Conservation (phyloP, 1,139 yeast species). For the Suhomyces bolitotheri region DNA sequence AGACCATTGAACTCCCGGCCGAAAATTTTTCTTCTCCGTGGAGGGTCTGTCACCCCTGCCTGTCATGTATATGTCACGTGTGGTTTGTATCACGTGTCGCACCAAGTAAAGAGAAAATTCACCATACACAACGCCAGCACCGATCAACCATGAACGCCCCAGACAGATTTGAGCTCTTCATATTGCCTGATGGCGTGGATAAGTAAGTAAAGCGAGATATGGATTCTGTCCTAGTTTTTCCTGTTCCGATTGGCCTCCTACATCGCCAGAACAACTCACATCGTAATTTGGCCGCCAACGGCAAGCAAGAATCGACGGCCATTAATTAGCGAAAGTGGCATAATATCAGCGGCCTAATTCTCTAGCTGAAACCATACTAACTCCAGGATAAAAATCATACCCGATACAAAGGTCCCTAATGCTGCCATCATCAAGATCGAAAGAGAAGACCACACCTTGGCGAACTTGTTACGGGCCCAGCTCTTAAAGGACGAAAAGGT, state of each 20-base stretch:
- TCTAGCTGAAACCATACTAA: constrained; percentile 18
- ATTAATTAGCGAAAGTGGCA: too few species aligned
- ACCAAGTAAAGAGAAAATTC: background rate
- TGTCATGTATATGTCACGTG: background rate
- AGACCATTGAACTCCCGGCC: too few species aligned
- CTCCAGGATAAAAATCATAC: constrained; percentile 72
- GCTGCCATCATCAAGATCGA: constrained; percentile 91
- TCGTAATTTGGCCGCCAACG: too few species aligned
- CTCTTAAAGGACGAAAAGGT: constrained; percentile 84
- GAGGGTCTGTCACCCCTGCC: too few species aligned
- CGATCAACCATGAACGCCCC: constrained; percentile 82
- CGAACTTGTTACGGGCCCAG: constrained; percentile 84
- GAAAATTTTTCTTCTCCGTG: too few species aligned
- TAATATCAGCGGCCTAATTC: too few species aligned
- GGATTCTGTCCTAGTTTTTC: too few species aligned
- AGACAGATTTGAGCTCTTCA: constrained; percentile 94
- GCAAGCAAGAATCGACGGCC: too few species aligned
- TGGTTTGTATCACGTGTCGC: background rate
- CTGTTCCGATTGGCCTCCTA: too few species aligned
- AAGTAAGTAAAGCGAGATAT: constrained; percentile 63
- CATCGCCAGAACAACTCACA: too few species aligned
- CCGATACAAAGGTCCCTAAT: constrained; percentile 94
- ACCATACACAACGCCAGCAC: background rate
- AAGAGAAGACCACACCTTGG: constrained; percentile 96
- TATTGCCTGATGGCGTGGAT: constrained; percentile 96